These are phyloP conservation scores for Rhizopogon vulgaris DNA, from an alignment of 768 basidiomycete genomes.

Conservation along the genomic window DNA sequence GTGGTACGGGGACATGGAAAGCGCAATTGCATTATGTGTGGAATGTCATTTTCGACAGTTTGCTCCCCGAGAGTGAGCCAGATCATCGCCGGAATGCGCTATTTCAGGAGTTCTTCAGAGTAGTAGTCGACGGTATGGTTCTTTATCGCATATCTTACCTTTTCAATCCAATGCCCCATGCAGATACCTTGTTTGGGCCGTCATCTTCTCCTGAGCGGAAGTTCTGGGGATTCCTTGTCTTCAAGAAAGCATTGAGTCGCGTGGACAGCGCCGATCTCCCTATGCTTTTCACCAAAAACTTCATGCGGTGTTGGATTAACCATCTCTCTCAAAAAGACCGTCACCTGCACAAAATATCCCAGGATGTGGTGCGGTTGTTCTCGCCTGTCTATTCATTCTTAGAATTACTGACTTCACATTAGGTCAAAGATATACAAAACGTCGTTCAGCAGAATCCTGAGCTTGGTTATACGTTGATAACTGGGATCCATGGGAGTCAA, in stretches of 20 bases:
- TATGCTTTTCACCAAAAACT: slow-evolving; percentile 89
- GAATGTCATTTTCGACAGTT: slow-evolving; percentile 73
- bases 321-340: slow-evolving; percentile 86
- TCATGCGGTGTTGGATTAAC: slow-evolving; percentile 96
- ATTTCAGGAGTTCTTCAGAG: slow-evolving; percentile 86
- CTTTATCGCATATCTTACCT: not conserved
- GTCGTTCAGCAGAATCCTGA: slow-evolving; percentile 72
- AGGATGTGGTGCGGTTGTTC: slow-evolving; percentile 57
- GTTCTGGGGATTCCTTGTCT: slow-evolving; percentile 94
- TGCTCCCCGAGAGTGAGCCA: slow-evolving; percentile 47
- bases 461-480: slow-evolving; percentile 80
- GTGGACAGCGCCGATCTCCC: slow-evolving; percentile 63
- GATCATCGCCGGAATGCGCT: slow-evolving; percentile 40
- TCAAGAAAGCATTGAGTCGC: slow-evolving; percentile 71
- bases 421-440: slow-evolving; percentile 73
- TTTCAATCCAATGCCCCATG: not conserved
- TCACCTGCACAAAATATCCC: slow-evolving; percentile 84
- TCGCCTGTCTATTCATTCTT: not conserved
- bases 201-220: slow-evolving; percentile 84
- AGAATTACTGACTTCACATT: slow-evolving; percentile 1
- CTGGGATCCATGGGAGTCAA: slow-evolving; percentile 74
- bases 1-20: slow-evolving; percentile 66
- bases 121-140: slow-evolving; percentile 82
- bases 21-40: slow-evolving; percentile 91
- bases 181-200: slow-evolving; percentile 83